These are phyloP conservation scores for Pythium phragmitis DNA, from an alignment of 352 stramenopile genomes.

Conservation along the genomic window DNA sequence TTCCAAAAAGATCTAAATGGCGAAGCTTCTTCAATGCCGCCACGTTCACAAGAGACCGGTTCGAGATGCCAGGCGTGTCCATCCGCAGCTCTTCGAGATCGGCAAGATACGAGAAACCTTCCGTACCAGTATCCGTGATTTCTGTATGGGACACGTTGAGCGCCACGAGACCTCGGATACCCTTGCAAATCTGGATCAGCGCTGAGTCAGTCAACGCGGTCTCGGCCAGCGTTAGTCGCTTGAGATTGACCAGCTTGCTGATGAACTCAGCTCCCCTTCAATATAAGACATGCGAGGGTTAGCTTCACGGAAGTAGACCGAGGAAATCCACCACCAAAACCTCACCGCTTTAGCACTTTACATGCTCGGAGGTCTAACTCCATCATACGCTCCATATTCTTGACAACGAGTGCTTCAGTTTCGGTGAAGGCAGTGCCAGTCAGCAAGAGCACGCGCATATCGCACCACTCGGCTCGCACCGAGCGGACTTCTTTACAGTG, in stretches of 20 bases:
- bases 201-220: slow-evolving; percentile 58
- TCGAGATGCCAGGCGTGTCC: slow-evolving; percentile 67
- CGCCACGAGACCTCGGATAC: slow-evolving; percentile 36
- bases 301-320: background rate
- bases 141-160: slow-evolving; percentile 75
- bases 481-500: slow-evolving; percentile 61
- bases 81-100: slow-evolving; percentile 60
- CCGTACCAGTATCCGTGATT: slow-evolving; percentile 56
- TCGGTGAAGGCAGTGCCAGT: slow-evolving; percentile 63
- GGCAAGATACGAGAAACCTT: slow-evolving; percentile 46
- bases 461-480: slow-evolving; percentile 48
- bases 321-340: background rate
- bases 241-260: slow-evolving; percentile 45
- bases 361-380: slow-evolving; percentile 72
- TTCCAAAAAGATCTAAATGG: slow-evolving; percentile 72
- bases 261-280: slow-evolving; percentile 71
- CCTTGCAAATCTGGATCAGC: slow-evolving; percentile 62
- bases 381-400: slow-evolving; percentile 43
- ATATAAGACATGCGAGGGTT: background rate
- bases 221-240: slow-evolving; percentile 59
- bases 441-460: slow-evolving; percentile 58
- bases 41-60: slow-evolving; percentile 54
- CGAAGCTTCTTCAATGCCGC: slow-evolving; percentile 53
- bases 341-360: slow-evolving; percentile 67
- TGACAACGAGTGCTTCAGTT: slow-evolving; percentile 55